Evolutionary conservation across 2,329 filamentous ascomycete species (phyloP).

Genomic region (Penicillium capsulatum): DNA sequence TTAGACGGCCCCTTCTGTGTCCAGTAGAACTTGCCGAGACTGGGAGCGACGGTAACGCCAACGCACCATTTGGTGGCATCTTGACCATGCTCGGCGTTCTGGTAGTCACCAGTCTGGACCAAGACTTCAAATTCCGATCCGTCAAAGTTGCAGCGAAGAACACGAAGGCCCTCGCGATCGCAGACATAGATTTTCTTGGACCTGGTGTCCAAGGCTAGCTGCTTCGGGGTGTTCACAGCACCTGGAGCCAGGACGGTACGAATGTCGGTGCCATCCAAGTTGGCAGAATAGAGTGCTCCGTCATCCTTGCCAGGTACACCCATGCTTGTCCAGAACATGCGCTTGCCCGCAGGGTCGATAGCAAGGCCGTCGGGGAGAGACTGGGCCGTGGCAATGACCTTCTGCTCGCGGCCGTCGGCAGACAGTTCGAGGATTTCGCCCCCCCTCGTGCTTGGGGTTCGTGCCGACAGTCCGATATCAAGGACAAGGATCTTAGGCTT

Average conservation of each 20-base stretch:
- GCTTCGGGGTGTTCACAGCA: slow-evolving; percentile 49
- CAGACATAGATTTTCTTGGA: slow-evolving; percentile 38
- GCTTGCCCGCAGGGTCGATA: slow-evolving; percentile 30
- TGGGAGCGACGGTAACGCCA: slow-evolving; percentile 49
- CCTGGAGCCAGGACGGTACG: slow-evolving; percentile 44
- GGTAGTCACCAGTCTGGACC: slow-evolving; percentile 33
- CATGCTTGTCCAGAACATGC: slow-evolving; percentile 53
- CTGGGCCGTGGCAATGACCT: slow-evolving; percentile 13
- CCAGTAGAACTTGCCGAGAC: slow-evolving; percentile 53
- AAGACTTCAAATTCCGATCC: slow-evolving; percentile 36
- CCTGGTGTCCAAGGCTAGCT: slow-evolving; percentile 32
- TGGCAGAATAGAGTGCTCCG: slow-evolving; percentile 44
- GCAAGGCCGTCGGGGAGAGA: slow-evolving; percentile 47
- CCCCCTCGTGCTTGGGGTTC: slow-evolving; percentile 8
- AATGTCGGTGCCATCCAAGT: slow-evolving; percentile 48
- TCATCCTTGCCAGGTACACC: slow-evolving; percentile 39
- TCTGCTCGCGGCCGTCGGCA: slow-evolving; percentile 3
- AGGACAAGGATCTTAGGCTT: slow-evolving; percentile 17
- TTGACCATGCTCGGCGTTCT: slow-evolving; percentile 25
- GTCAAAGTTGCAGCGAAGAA: slow-evolving; percentile 36
- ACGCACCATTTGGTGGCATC: slow-evolving; percentile 50
- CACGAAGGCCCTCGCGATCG: slow-evolving; percentile 43
- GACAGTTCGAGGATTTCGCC: slow-evolving; percentile 21
- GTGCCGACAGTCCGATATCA: slow-evolving; percentile 23
- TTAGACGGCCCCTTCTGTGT: slow-evolving; percentile 57